A percentile compares a stretch with the other conserved stretches of the same genome.
Evolutionary conservation across 805 yeast genomes (phyloP).

Genomic region (Dipodascus albidus): DNA sequence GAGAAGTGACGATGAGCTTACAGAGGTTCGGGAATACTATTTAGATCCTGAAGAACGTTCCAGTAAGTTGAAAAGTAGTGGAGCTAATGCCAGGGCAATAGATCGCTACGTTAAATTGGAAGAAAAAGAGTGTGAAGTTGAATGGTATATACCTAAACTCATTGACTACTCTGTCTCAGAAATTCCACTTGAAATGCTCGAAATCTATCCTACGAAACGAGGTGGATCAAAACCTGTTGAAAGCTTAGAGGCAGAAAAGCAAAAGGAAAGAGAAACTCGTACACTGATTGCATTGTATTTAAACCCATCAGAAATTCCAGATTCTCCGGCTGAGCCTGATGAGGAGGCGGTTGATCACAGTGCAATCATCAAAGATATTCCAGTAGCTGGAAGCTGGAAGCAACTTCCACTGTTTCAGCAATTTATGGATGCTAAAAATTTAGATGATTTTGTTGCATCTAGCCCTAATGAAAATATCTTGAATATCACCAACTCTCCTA

Average conservation of each 20-base stretch:
- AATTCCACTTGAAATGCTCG: neutral
- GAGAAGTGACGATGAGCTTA: slow-evolving; percentile 10
- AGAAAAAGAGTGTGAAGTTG: slow-evolving; percentile 8
- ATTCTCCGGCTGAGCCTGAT: slow-evolving; percentile 9
- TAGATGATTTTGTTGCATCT: neutral
- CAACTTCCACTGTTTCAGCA: neutral
- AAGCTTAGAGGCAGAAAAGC: slow-evolving; percentile 9
- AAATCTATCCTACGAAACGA: slow-evolving; percentile 5
- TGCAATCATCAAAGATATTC: neutral
- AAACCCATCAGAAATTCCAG: slow-evolving; percentile 6
- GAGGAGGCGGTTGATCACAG: neutral
- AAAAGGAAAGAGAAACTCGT: slow-evolving; percentile 11
- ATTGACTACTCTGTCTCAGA: slow-evolving; percentile 4
- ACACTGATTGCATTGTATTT: slow-evolving; percentile 8
- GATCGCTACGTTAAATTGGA: slow-evolving; percentile 6
- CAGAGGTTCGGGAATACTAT: slow-evolving; percentile 7
- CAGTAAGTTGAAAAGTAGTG: slow-evolving; percentile 1
- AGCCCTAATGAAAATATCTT: too few species aligned
- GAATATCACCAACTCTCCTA: neutral
- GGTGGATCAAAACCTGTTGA: slow-evolving; percentile 7
- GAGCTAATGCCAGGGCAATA: slow-evolving; percentile 10
- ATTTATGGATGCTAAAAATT: neutral
- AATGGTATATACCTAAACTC: slow-evolving; percentile 11
- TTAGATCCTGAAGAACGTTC: slow-evolving; percentile 6
- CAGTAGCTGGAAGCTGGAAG: neutral